These are phyloP conservation scores for Beta lomatogona DNA, from an alignment of 179 eudicot genomes.

Conservation along the genomic window DNA sequence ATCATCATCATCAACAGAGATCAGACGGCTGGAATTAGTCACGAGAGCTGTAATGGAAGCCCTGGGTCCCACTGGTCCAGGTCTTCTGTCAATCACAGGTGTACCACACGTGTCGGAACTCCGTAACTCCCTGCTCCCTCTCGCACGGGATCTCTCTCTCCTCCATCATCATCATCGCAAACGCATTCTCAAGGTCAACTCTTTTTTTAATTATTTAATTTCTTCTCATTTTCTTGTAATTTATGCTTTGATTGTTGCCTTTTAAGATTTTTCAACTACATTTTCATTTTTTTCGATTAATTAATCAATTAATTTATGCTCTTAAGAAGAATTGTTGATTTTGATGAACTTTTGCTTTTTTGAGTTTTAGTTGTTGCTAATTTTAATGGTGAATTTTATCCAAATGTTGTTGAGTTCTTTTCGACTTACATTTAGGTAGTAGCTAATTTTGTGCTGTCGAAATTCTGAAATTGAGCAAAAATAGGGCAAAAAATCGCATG, in stretches of 20 bases:
- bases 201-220: neutral
- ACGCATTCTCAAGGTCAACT: slow-evolving; percentile 64
- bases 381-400: neutral
- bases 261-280: neutral
- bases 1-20: slow-evolving; percentile 33
- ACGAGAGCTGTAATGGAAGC: slow-evolving; percentile 47
- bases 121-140: slow-evolving; percentile 57
- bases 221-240: neutral
- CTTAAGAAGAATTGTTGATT: neutral
- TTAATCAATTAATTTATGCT: neutral
- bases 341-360: too few relatives aligned
- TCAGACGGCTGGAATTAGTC: slow-evolving; percentile 45
- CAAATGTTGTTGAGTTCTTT: neutral
- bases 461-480: neutral
- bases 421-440: neutral
- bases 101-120: slow-evolving; percentile 48
- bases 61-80: slow-evolving; percentile 85
- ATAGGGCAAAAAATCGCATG: neutral
- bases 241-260: neutral
- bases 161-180: slow-evolving; percentile 51
- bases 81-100: slow-evolving; percentile 65
- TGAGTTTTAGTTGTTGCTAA: too few relatives aligned
- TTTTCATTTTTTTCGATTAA: neutral
- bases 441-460: neutral
- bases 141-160: slow-evolving; percentile 80